phyloP scores from a whole-genome alignment of 225 moss, liverwort and hornwort genomes.

The Anthoceros angustus region DNA sequence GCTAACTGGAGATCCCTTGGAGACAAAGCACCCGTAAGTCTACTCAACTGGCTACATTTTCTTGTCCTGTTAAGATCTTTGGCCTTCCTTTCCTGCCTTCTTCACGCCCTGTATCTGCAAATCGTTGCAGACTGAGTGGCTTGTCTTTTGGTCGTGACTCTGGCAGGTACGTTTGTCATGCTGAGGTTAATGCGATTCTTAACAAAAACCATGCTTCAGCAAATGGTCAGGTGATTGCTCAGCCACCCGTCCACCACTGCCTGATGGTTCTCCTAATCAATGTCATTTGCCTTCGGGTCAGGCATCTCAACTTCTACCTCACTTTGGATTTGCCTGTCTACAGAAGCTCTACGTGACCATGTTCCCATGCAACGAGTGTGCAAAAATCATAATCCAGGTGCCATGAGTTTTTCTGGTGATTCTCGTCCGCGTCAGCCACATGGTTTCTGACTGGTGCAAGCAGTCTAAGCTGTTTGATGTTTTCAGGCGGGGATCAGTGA shows the following conservation, averaged over 20 bases:
- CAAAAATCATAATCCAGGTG: constrained; percentile 87
- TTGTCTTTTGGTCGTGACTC: neutral
- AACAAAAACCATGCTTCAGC: constrained; percentile 90
- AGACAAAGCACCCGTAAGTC: constrained; percentile 76
- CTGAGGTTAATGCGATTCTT: constrained; percentile 78
- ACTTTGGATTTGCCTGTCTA: constrained; percentile 13
- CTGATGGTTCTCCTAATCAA: neutral
- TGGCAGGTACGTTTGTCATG: constrained; percentile 72
- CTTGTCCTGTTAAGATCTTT: neutral
- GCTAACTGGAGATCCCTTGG: constrained; percentile 45
- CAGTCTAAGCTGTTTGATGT: neutral
- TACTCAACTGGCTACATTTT: neutral
- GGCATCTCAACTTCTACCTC: neutral
- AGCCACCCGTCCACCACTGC: neutral
- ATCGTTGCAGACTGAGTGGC: neutral
- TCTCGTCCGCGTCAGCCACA: neutral
- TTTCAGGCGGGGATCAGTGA: neutral
- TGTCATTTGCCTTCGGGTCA: neutral
- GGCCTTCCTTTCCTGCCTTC: neutral
- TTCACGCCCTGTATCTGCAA: neutral
- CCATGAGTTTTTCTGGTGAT: neutral
- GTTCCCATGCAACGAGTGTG: constrained; percentile 84
- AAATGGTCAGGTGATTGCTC: constrained; percentile 48
- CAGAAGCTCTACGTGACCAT: constrained; percentile 78
- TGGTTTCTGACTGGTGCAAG: neutral